These are phyloP conservation scores for Pythium plurisporium DNA, from an alignment of 352 stramenopile species.

Conservation along the genomic window DNA sequence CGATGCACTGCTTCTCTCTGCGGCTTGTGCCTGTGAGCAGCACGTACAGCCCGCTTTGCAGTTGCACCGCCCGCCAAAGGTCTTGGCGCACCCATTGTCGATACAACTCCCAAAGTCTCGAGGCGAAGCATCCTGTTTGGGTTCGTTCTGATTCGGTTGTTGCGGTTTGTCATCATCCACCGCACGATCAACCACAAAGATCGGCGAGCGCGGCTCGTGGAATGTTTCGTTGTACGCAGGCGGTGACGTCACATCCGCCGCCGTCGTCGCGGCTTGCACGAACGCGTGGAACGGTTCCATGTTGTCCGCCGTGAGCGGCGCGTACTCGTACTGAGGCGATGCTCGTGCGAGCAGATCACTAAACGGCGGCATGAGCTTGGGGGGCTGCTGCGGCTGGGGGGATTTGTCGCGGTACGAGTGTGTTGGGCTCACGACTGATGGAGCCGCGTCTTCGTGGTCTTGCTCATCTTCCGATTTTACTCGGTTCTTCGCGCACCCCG, in stretches of 20 bases:
- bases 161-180: not conserved
- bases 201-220: not conserved
- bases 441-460: not conserved
- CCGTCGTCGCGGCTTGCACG: conserved; percentile 7
- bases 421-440: too few species aligned
- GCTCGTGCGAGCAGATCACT: conserved; percentile 1
- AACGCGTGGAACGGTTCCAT: conserved; percentile 20
- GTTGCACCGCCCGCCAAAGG: conserved; percentile 63
- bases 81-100: conserved; percentile 59
- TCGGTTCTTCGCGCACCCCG: conserved; percentile 30
- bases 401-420: too few species aligned
- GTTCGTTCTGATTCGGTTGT: too few species aligned
- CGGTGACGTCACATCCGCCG: not conserved
- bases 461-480: not conserved
- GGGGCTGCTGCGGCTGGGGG: too few species aligned
- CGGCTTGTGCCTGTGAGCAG: conserved; percentile 10
- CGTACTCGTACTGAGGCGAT: not conserved
- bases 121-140: not conserved
- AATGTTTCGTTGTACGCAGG: not conserved
- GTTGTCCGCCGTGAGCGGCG: not conserved
- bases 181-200: not conserved
- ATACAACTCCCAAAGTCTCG: conserved; percentile 41
- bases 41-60: conserved; percentile 50
- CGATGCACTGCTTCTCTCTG: not conserved
- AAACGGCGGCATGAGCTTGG: conserved; percentile 2